Evolutionary conservation across 2,329 filamentous ascomycete genomes (phyloP), one percentile per base, ranked within the genome.

Genomic region (Botrytis fabae): DNA sequence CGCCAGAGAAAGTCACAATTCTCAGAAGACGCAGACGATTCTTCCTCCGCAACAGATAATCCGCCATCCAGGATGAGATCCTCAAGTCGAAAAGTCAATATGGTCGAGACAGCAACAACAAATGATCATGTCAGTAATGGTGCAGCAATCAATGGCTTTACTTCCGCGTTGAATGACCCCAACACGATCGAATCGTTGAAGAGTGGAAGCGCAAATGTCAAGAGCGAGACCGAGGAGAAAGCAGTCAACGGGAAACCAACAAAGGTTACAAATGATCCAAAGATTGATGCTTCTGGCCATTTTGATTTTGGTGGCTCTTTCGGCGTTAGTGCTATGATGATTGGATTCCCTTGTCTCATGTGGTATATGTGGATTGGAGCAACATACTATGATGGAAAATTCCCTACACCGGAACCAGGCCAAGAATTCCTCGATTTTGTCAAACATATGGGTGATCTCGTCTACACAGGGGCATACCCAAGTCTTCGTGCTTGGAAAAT

Each of bases 331-430:
- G 85, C 88, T 77, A 94, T 98, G 89, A 98, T 98, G 94, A 87
- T 94, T 75, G 90, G 92, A 63, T 99, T 98, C 83, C 96, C 96
- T n/a, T 75, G 91, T 54, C 88, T 99, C 78, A 98, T 98, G 95
- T 98, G 93, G 88, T 98, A 98, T 85, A 97, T 99, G 95, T 98
- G 95, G 95, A 91, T 97, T 82, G 96, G 96, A 69, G 93, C 95
- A 48, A 95, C 91, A 68, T 97, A 95, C 84, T 99, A 98, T 84
- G 86, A 94, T 81, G 95, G 95, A 78, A 90, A 92, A 76, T 86
- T 97, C 69, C 96, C 96, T 25, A 84, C 85, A 61, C 92, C 90
- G 1, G 84, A 84, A 2, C 81, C 88, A 61, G 92, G 88, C 60
- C 87, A 97, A 85, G 90, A 86, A 77, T 89, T 89, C 81, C 77